Conservation (phyloP, 495 filamentous ascomycete species). For the Penicillium tannophilum region DNA sequence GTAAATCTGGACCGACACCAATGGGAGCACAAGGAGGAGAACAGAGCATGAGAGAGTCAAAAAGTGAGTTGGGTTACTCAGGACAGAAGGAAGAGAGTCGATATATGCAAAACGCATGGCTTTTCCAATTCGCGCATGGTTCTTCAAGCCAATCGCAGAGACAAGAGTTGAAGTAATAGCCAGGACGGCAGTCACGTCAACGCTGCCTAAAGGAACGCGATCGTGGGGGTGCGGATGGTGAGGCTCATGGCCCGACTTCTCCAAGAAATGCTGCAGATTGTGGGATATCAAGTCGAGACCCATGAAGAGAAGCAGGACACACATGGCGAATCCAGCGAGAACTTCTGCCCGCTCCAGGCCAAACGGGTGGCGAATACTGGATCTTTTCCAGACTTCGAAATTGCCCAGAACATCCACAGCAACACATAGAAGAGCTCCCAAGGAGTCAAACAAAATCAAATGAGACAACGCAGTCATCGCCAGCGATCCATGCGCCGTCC, state of each 20-base stretch:
- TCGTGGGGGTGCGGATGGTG: slow-evolving; percentile 71
- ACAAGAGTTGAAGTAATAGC: slow-evolving; percentile 88
- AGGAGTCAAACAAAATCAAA: slow-evolving; percentile 90
- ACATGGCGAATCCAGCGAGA: slow-evolving; percentile 95
- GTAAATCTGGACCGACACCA: slow-evolving; percentile 74
- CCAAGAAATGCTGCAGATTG: slow-evolving; percentile 84
- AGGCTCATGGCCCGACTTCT: slow-evolving; percentile 62
- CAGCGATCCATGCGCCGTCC: slow-evolving; percentile 81
- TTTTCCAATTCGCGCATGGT: slow-evolving; percentile 91
- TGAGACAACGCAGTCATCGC: slow-evolving; percentile 92
- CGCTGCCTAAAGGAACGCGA: slow-evolving; percentile 68
- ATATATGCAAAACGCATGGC: slow-evolving; percentile 79
- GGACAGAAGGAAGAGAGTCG: slow-evolving; percentile 74
- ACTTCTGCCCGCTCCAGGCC: slow-evolving; percentile 91
- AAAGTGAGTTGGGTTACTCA: slow-evolving; percentile 92
- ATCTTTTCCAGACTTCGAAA: slow-evolving; percentile 96
- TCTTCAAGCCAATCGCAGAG: slow-evolving; percentile 83
- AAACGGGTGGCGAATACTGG: slow-evolving; percentile 90
- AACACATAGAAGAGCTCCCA: slow-evolving; percentile 91
- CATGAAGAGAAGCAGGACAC: slow-evolving; percentile 92
- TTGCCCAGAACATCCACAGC: slow-evolving; percentile 89
- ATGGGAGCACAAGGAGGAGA: slow-evolving; percentile 79
- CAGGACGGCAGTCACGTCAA: slow-evolving; percentile 81
- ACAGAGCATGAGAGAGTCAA: slow-evolving; percentile 83
- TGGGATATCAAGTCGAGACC: slow-evolving; percentile 94